These are phyloP conservation scores for Pseudophaeomoniella oleicola DNA, from an alignment of 2,329 filamentous ascomycete species.

Conservation along the genomic window DNA sequence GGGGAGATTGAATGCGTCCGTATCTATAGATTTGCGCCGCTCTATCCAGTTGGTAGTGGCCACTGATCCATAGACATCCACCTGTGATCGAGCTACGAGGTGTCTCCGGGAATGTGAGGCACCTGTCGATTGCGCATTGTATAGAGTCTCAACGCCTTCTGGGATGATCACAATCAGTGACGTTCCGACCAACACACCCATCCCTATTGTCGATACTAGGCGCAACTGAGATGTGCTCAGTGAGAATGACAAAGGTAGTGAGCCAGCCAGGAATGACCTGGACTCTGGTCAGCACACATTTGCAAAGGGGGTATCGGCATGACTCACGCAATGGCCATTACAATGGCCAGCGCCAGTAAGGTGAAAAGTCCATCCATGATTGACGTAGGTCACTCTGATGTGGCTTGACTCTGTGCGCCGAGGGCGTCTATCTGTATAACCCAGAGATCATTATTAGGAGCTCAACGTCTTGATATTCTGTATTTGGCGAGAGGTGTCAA, in stretches of 20 bases:
- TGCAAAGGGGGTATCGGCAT: neutral
- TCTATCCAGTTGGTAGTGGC: slow-evolving; percentile 1
- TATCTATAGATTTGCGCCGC: slow-evolving; percentile 5
- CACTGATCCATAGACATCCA: slow-evolving; percentile 15
- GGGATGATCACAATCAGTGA: slow-evolving; percentile 95
- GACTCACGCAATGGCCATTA: slow-evolving; percentile 51
- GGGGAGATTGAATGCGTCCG: slow-evolving; percentile 12
- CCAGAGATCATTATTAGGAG: no score
- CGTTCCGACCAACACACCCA: slow-evolving; percentile 87
- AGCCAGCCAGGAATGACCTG: slow-evolving; percentile 88
- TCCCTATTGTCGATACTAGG: slow-evolving; percentile 79
- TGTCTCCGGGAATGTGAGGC: slow-evolving; percentile 16
- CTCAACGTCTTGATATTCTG: no score
- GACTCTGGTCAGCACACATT: slow-evolving; percentile 4
- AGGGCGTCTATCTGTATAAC: no score
- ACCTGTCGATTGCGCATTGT: slow-evolving; percentile 33
- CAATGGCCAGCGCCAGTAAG: slow-evolving; percentile 47
- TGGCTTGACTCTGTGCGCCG: no score
- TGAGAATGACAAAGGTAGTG: slow-evolving; percentile 75
- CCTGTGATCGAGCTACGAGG: slow-evolving; percentile 15
- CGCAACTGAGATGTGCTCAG: slow-evolving; percentile 77
- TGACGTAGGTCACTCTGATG: no score
- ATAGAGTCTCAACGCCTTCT: slow-evolving; percentile 84
- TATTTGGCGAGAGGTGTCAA: no score
- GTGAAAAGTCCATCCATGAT: slow-evolving; percentile 49